A percentile compares a stretch with the other conserved stretches of the same genome.
Evolutionary conservation across 2,329 filamentous ascomycete species (phyloP).

Genomic region (Fusarium nurragi): DNA sequence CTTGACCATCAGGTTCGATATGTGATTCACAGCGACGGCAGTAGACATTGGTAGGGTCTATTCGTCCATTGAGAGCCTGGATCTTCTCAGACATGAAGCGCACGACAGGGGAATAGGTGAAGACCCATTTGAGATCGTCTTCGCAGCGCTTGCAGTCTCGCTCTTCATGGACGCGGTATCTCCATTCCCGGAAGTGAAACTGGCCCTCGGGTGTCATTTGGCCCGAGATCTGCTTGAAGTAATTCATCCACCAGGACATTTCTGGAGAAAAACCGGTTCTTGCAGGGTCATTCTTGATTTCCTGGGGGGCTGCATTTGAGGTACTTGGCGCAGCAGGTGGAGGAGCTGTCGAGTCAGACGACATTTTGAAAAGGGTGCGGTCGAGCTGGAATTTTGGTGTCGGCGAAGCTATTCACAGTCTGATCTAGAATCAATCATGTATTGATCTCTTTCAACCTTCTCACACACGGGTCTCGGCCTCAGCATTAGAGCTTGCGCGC

Average conservation of each 20-base stretch:
- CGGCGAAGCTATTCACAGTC: conserved; percentile 2
- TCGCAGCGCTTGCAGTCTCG: conserved; percentile 85
- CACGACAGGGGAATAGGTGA: conserved; percentile 85
- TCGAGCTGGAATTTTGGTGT: background rate
- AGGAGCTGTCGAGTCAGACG: conserved; percentile 29
- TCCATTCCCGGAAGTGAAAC: conserved; percentile 80
- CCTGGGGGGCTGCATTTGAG: conserved; percentile 37
- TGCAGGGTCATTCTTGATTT: conserved; percentile 66
- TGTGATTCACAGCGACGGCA: conserved; percentile 79
- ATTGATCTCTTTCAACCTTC: conserved; percentile 29
- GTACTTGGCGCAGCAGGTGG: conserved; percentile 30
- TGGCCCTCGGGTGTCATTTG: conserved; percentile 74
- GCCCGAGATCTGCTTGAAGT: conserved; percentile 83
- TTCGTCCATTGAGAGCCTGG: conserved; percentile 76
- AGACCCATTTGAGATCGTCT: conserved; percentile 81
- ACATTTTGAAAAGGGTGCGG: conserved; percentile 23
- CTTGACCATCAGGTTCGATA: conserved; percentile 64
- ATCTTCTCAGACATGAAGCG: conserved; percentile 89
- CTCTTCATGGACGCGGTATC: conserved; percentile 78
- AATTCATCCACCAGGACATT: conserved; percentile 78
- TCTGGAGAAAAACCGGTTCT: conserved; percentile 71
- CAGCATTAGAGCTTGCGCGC: conserved; percentile 4
- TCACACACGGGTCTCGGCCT: conserved; percentile 17
- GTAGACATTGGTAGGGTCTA: conserved; percentile 79
- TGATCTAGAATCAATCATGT: conserved; percentile 6